Evolutionary conservation across 257 asterid genomes (phyloP).

Genomic region (Paraleonurus japonicus): DNA sequence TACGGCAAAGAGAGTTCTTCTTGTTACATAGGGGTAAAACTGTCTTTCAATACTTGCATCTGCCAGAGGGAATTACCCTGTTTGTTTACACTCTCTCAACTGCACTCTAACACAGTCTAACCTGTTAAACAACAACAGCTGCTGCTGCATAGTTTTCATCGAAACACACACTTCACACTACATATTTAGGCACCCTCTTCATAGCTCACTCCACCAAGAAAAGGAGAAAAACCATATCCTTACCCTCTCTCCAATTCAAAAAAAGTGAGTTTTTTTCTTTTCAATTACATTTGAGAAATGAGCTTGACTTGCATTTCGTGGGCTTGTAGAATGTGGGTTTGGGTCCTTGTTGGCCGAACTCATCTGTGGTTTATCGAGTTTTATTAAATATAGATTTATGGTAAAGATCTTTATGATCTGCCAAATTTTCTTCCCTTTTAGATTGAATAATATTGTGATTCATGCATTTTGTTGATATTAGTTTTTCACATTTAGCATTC

Average conservation of each 20-base stretch:
- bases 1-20: too few species aligned
- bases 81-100: slow-evolving; percentile 18
- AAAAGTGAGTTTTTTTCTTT: slow-evolving; percentile 18
- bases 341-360: neutral
- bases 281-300: neutral
- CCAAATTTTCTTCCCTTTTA: neutral
- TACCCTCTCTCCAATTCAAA: slow-evolving; percentile 5
- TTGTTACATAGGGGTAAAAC: too few species aligned
- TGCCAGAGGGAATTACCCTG: neutral
- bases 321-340: slow-evolving; percentile 22
- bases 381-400: neutral
- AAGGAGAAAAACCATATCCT: neutral
- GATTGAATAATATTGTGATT: neutral
- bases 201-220: neutral
- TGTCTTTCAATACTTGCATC: too few species aligned
- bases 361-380: neutral
- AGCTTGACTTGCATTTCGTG: neutral
- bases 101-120: slow-evolving; percentile 24
- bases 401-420: slow-evolving; percentile 9
- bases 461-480: neutral
- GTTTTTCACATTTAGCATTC: neutral
- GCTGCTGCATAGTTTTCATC: slow-evolving; percentile 50
- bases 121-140: neutral
- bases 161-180: slow-evolving; percentile 29
- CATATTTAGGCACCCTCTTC: slow-evolving; percentile 18